Evolutionary conservation across 306 rosid species (phyloP).

Genomic region (Heteromeles arbutifolia): DNA sequence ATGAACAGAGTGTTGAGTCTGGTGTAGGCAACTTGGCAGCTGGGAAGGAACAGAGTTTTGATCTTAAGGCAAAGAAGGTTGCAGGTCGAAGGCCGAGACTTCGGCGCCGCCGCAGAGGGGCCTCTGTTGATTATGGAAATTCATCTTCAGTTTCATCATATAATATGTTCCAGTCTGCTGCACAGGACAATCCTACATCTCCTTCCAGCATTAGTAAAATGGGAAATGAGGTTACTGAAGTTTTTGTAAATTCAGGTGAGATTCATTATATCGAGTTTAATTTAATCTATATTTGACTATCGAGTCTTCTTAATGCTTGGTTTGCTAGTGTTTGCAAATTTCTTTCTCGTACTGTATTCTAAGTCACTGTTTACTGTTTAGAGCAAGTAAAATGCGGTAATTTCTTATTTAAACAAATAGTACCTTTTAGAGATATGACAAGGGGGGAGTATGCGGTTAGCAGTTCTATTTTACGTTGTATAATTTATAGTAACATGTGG

Average conservation of each 20-base stretch:
- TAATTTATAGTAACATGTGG: not conserved
- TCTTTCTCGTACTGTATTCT: not conserved
- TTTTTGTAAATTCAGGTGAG: constrained; percentile 27
- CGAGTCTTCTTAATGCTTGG: not conserved
- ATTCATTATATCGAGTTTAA: not conserved
- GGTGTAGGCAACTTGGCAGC: constrained; percentile 2
- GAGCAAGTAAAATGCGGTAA: not conserved
- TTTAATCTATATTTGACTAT: not conserved
- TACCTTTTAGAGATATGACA: not conserved
- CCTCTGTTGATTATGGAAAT: constrained; percentile 8
- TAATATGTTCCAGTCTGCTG: constrained; percentile 17
- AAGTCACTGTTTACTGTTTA: not conserved
- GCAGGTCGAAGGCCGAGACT: constrained; percentile 19
- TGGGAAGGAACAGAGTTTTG: constrained; percentile 9
- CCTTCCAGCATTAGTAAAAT: constrained; percentile 21
- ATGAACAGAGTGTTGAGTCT: not conserved
- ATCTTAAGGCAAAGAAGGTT: constrained; percentile 15
- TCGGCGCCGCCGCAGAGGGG: constrained; percentile 6
- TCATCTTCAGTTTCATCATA: constrained; percentile 7
- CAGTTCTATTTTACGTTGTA: not conserved
- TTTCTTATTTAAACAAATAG: not conserved
- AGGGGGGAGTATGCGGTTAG: not conserved
- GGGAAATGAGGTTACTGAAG: constrained; percentile 19
- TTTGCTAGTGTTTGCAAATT: not conserved
- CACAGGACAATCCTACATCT: constrained; percentile 10